Conservation (phyloP, 2,329 filamentous ascomycete genomes). For the Penicillium freii region DNA sequence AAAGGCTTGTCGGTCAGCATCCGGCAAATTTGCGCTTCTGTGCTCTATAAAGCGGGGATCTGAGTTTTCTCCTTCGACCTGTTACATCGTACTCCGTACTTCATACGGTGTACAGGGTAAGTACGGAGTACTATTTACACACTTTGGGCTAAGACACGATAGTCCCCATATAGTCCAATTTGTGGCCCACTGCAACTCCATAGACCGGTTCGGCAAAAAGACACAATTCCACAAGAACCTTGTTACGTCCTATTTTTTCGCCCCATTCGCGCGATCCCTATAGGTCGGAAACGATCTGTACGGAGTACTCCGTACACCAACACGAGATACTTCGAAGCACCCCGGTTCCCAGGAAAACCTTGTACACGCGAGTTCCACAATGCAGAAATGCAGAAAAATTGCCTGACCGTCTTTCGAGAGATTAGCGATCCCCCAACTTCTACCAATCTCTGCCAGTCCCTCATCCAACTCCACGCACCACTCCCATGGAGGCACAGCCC, state of each 20-base stretch:
- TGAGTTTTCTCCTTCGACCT: constrained; percentile 8
- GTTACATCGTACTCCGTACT: not conserved
- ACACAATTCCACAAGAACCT: not conserved
- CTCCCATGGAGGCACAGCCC: constrained; percentile 2
- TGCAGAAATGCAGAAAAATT: constrained; percentile 3
- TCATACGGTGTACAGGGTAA: not conserved
- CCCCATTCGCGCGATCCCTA: not conserved
- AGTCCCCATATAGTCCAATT: not conserved
- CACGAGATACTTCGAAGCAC: not conserved
- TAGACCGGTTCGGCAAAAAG: constrained; percentile 5
- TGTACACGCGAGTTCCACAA: constrained; percentile 1
- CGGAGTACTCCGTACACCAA: no score
- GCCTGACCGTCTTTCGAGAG: constrained; percentile 18
- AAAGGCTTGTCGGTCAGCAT: constrained; percentile 13
- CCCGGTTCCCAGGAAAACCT: constrained; percentile 5
- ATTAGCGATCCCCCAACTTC: not conserved
- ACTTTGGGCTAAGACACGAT: not conserved
- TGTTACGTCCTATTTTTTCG: not conserved
- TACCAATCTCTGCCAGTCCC: constrained; percentile 4
- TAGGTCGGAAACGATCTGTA: not conserved
- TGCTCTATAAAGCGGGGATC: not conserved
- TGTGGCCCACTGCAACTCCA: not conserved
- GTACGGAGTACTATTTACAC: not conserved
- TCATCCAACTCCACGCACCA: constrained; percentile 3
- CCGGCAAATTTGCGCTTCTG: not conserved